A percentile compares a stretch with the other conserved stretches of the same genome.
Conservation (phyloP, 2,329 filamentous ascomycete species). For the Botrytis fabae region DNA sequence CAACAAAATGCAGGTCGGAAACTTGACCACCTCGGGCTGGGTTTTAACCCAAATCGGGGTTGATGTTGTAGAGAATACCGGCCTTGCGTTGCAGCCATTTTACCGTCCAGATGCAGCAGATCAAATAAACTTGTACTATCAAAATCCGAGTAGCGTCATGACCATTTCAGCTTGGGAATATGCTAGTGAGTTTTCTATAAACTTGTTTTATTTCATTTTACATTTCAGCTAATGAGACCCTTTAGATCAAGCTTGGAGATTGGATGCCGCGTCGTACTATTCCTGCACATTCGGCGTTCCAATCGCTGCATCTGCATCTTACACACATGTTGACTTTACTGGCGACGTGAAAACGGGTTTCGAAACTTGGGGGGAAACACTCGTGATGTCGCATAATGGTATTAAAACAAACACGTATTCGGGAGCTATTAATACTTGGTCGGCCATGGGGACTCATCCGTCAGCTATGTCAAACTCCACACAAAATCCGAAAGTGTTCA, state of each 20-base stretch:
- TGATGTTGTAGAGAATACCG: constrained; percentile 22
- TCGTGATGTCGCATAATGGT: not conserved
- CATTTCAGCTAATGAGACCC: not conserved
- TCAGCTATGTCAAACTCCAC: constrained; percentile 27
- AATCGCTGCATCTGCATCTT: constrained; percentile 16
- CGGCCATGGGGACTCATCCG: constrained; percentile 19
- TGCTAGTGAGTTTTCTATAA: not conserved
- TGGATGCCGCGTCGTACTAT: constrained; percentile 5
- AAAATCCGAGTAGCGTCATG: constrained; percentile 20
- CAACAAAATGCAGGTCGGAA: constrained; percentile 25
- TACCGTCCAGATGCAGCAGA: constrained; percentile 3
- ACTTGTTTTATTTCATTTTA: not conserved
- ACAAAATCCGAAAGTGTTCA: constrained; percentile 16
- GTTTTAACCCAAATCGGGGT: constrained; percentile 24
- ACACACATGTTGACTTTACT: not conserved
- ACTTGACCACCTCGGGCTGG: constrained; percentile 26
- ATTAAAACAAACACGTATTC: constrained; percentile 11
- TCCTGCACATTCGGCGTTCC: not conserved
- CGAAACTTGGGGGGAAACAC: constrained; percentile 6
- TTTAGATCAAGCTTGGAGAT: not conserved
- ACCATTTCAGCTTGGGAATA: constrained; percentile 19
- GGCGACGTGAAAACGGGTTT: not conserved
- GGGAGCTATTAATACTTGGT: not conserved
- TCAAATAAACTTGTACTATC: constrained; percentile 29
- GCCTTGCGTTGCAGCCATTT: constrained; percentile 28